Evolutionary conservation across 2,329 filamentous ascomycete species (phyloP).

Genomic region (Hypoxylon sp.): DNA sequence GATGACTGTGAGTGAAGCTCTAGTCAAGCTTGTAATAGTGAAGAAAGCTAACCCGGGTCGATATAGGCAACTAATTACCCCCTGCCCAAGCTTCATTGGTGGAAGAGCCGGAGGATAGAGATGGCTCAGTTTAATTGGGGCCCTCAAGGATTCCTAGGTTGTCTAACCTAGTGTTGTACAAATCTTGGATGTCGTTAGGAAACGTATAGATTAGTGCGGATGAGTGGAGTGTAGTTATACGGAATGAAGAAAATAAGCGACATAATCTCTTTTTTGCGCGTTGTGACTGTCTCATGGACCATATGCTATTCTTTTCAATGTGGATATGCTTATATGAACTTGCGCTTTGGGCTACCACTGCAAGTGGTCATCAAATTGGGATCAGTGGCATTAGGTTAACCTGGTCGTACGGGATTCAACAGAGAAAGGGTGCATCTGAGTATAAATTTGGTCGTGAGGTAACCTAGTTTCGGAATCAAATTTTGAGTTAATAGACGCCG

Average conservation of each 20-base stretch:
- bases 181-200: constrained; percentile 21
- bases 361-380: too few species aligned
- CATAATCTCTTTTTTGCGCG: constrained; percentile 2
- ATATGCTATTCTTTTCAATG: too few species aligned
- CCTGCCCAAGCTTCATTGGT: background rate
- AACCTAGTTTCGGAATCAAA: background rate
- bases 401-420: background rate
- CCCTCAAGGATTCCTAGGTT: constrained; percentile 9
- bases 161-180: background rate
- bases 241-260: constrained; percentile 36
- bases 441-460: background rate
- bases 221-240: constrained; percentile 32
- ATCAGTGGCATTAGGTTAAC: background rate
- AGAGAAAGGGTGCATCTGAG: too few species aligned
- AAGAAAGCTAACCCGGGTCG: constrained; percentile 2
- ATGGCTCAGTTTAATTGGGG: background rate
- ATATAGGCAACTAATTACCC: constrained; percentile 28
- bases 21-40: background rate
- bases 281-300: background rate
- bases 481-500: background rate
- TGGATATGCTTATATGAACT: too few species aligned
- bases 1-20: constrained; percentile 23
- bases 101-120: background rate
- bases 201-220: constrained; percentile 24
- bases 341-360: too few species aligned